Conservation (phyloP, 1,284 basidiomycete genomes). For the Vanrija sp. region DNA sequence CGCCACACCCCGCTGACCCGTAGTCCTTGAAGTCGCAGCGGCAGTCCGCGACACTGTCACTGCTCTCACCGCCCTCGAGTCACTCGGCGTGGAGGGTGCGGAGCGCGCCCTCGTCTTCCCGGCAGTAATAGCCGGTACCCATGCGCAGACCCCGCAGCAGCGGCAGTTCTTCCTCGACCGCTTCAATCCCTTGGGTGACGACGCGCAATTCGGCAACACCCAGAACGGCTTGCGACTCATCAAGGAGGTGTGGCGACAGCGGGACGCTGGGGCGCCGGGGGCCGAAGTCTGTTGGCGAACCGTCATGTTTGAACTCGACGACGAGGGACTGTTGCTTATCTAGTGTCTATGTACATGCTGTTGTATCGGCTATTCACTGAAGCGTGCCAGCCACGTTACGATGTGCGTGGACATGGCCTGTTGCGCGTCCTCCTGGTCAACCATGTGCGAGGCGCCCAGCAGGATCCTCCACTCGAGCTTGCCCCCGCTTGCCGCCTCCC, state of each 20-base stretch:
- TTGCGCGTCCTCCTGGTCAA: conserved; percentile 6
- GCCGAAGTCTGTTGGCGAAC: conserved; percentile 19
- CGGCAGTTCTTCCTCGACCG: conserved; percentile 53
- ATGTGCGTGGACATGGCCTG: conserved; percentile 23
- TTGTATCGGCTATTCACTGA: not conserved
- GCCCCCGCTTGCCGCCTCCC: conserved; percentile 15
- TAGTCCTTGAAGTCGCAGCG: conserved; percentile 24
- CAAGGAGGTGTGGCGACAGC: conserved; percentile 57
- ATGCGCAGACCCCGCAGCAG: conserved; percentile 35
- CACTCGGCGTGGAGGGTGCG: conserved; percentile 51
- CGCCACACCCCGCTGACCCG: not conserved
- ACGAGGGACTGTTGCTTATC: conserved; percentile 25
- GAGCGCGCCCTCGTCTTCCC: conserved; percentile 63
- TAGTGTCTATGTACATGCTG: conserved; percentile 1
- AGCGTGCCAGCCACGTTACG: conserved; percentile 22
- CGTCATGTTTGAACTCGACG: conserved; percentile 24
- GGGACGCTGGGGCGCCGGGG: conserved; percentile 17
- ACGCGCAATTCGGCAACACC: conserved; percentile 59
- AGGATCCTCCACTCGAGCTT: conserved; percentile 25
- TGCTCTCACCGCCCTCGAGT: conserved; percentile 51
- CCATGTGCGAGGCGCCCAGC: conserved; percentile 31
- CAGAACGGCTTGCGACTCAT: conserved; percentile 58
- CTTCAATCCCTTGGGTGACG: conserved; percentile 53
- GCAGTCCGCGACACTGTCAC: conserved; percentile 50
- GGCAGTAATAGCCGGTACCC: conserved; percentile 25